Base-by-base conservation (phyloP, 192 early-diverging fungal genomes). In the Rhizoclosmatium globosum region DNA sequence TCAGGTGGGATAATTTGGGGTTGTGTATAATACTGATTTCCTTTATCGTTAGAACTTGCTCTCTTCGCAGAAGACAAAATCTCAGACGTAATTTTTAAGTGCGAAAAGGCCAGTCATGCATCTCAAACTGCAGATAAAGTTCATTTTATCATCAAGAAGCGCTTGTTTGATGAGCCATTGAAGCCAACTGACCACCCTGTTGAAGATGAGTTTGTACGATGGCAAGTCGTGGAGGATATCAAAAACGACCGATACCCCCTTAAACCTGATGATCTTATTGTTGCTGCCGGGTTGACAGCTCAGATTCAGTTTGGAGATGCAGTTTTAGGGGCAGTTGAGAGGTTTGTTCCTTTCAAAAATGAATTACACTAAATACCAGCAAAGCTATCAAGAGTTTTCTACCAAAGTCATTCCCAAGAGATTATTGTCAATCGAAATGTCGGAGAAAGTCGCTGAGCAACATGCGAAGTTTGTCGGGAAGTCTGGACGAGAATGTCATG, bases 251-350 rank as follows among this genome's bases (percentile, higher is more conserved):
- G 66, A 62, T 85, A 76, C 70, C 86, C 86, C 11, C 59, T 82
- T 9, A 74, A 76, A 23, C 47, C 69, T 6, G 81, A 87, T 19
- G 83, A 87, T 43, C 50, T 75, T 19, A 53, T 85, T 45, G 15
- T 44, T 17, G 38, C 79, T 4, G 79, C 78, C 2, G 83, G 80
- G 6, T 57, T 84, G 43, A 59, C 38, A 38, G 83, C 82, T 1
- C 86, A 87, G 64, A 80, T 78, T 19, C 44, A 61, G 2, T 82
- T 79, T 72, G 83, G 83, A 47, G 86, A 87, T 61, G 64, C 82
- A 17, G 45, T 43, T n/a, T 43, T 74, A 66, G 80, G 57, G 48
- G 70, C 48, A 60, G 7, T 70, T 13, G 68, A 71, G 64, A 80
- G 42, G 50, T 82, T 50, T 62, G 76, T 23, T 84, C 71, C 19